These are phyloP conservation scores for Helminthosporium solani DNA, from an alignment of 2,329 filamentous ascomycete species.

Conservation along the genomic window DNA sequence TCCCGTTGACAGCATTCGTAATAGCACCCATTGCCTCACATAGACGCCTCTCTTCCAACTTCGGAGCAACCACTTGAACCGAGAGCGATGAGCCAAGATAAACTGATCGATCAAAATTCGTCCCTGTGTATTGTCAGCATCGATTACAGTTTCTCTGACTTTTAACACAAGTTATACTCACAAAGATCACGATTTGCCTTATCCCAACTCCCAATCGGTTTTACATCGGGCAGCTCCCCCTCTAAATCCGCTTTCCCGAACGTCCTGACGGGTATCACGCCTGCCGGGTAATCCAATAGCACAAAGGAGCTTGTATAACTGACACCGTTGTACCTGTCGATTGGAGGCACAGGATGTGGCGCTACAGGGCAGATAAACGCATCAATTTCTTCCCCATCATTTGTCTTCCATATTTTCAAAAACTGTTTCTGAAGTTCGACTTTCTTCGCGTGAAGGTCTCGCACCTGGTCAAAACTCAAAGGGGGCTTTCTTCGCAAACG, in stretches of 20 bases:
- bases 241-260: constrained; percentile 54
- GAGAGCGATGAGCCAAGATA: constrained; percentile 58
- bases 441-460: constrained; percentile 55
- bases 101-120: constrained; percentile 52
- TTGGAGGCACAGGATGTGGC: constrained; percentile 62
- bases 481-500: constrained; percentile 53
- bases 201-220: constrained; percentile 58
- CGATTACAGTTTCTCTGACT: not conserved
- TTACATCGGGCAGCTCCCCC: constrained; percentile 45
- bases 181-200: constrained; percentile 60
- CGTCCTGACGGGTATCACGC: constrained; percentile 55
- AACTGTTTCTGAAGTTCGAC: constrained; percentile 57
- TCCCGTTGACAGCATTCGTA: constrained; percentile 19
- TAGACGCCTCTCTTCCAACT: constrained; percentile 55
- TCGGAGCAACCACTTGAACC: constrained; percentile 59
- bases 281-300: constrained; percentile 63
- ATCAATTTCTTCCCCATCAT: constrained; percentile 51
- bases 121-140: constrained; percentile 30
- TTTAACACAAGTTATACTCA: constrained; percentile 18
- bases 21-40: constrained; percentile 56
- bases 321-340: constrained; percentile 63
- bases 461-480: constrained; percentile 51
- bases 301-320: constrained; percentile 64
- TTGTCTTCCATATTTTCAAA: constrained; percentile 57
- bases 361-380: constrained; percentile 64